Conservation (phyloP, 2,329 filamentous ascomycete genomes). For the Alternaria consortialis region DNA sequence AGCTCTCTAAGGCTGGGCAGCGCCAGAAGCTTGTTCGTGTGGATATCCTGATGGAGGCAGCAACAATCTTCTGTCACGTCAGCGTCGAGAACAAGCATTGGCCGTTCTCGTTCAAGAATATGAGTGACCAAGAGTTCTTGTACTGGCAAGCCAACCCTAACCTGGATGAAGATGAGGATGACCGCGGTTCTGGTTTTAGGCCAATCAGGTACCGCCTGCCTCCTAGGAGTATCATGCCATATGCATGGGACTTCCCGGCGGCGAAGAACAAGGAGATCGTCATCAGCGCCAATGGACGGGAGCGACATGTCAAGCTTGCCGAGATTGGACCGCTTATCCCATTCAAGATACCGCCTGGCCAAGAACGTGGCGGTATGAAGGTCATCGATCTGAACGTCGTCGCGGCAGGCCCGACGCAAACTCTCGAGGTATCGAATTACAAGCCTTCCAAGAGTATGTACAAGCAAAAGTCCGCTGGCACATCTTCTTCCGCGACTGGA, state of each 20-base stretch:
- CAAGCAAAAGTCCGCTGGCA: conserved; percentile 67
- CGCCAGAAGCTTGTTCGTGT: conserved; percentile 86
- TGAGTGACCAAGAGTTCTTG: conserved; percentile 94
- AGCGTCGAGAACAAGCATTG: conserved; percentile 92
- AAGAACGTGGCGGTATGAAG: conserved; percentile 73
- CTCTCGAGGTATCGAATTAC: conserved; percentile 92
- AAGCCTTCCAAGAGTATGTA: conserved; percentile 93
- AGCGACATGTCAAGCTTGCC: conserved; percentile 90
- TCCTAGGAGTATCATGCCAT: conserved; percentile 97
- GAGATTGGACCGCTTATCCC: conserved; percentile 97
- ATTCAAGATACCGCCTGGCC: conserved; percentile 80
- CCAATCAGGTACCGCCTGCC: conserved; percentile 92
- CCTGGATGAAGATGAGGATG: conserved; percentile 88
- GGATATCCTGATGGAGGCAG: conserved; percentile 90
- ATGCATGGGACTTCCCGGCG: conserved; percentile 98
- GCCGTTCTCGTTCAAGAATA: conserved; percentile 98
- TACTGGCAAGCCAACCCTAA: conserved; percentile 97
- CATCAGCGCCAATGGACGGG: conserved; percentile 78
- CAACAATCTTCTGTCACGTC: conserved; percentile 91
- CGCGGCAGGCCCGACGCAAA: conserved; percentile 94
- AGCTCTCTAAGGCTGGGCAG: conserved; percentile 89
- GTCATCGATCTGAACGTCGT: conserved; percentile 97
- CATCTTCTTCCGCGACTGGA: conserved; percentile 70
- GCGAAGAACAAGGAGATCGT: conserved; percentile 96
- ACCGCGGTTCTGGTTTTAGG: conserved; percentile 83